phyloP scores from a whole-genome alignment of 768 basidiomycete species.

The Chiua virens region DNA sequence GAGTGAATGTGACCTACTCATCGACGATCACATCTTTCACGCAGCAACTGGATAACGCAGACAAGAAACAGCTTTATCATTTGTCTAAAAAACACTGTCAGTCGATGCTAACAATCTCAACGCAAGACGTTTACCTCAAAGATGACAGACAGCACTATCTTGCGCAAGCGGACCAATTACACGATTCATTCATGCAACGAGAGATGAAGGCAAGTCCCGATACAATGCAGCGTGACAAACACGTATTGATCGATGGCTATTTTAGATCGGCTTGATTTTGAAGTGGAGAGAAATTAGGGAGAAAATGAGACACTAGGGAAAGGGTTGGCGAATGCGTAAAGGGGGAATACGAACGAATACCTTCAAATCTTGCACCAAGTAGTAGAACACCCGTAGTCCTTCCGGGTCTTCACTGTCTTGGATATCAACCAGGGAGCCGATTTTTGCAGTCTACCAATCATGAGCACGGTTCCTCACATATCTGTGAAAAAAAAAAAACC shows the following conservation, averaged over 20 bases:
- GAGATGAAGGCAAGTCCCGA: neutral
- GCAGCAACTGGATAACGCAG: neutral
- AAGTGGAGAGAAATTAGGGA: constrained; percentile 98
- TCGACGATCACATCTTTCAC: neutral
- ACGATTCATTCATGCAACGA: constrained; percentile 8
- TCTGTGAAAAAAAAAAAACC: constrained; percentile 43
- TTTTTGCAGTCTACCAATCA: constrained; percentile 86
- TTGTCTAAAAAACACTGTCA: constrained; percentile 12
- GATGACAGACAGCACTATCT: constrained; percentile 24
- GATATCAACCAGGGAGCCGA: constrained; percentile 94
- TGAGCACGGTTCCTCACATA: neutral
- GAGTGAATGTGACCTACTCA: constrained; percentile 2
- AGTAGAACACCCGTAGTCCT: constrained; percentile 96
- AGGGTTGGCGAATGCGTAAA: neutral
- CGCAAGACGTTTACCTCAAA: constrained; percentile 15
- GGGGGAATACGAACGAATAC: constrained; percentile 39
- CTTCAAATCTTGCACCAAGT: constrained; percentile 96
- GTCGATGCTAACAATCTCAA: neutral
- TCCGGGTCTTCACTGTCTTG: constrained; percentile 97
- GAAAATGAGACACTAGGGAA: constrained; percentile 87
- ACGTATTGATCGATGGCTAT: neutral
- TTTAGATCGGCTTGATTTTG: constrained; percentile 98
- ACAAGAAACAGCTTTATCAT: constrained; percentile 9
- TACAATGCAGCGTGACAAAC: neutral
- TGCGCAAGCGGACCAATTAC: constrained; percentile 18